Base-by-base conservation (phyloP, 2,329 filamentous ascomycete species). In the Claviceps arundinis region DNA sequence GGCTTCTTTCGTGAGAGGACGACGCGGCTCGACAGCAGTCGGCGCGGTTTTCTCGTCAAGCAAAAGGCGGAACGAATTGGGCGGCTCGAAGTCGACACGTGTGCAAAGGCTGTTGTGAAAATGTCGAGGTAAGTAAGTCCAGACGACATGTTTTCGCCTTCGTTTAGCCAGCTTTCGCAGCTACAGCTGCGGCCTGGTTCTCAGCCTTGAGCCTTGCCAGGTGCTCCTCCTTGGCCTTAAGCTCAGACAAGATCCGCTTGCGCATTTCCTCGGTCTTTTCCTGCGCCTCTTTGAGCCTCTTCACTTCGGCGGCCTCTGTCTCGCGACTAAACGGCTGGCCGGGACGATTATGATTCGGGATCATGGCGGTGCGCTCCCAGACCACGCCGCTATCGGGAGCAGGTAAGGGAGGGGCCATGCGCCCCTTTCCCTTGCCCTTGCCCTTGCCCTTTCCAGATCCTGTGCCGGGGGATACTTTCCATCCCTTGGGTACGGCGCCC, bases 271-370 rank as follows among this genome's bases (percentile, higher is more conserved):
- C 73, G 43, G 87, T 78, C 62, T 82, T 78, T 52, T 75, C 73
- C 62, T 82, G 71, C 52, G 86, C 85, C 54, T 82, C 82, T 56
- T 73, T 73, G 46, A 84, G 68, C 61, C 74, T 76, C 64, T 78
- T 76, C 38, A 82, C 68, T 67, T 84, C 81, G 6, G 77, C 68
- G 57, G 77, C 73, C 69, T 87, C 86, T 47, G 81, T 84, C 70
- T 85, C 81, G 54, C 75, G 74, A 66, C 83, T 87, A 64, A 87
- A 90, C n/a, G 81, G 83, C 62, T 84, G 84, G 37, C 77, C 82
- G 2, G 82, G 80, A 8, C 79, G 74, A 61, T 80, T 84, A 47
- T 72, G 74, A 52, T 81, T 73, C 4, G 88, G 88, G 56, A 94
- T 81, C 72, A 89, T 82, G 52, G 87, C 87, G 48, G 83, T 87